phyloP scores from a whole-genome alignment of 2,329 filamentous ascomycete genomes.

The Coniochaeta ligniaria region DNA sequence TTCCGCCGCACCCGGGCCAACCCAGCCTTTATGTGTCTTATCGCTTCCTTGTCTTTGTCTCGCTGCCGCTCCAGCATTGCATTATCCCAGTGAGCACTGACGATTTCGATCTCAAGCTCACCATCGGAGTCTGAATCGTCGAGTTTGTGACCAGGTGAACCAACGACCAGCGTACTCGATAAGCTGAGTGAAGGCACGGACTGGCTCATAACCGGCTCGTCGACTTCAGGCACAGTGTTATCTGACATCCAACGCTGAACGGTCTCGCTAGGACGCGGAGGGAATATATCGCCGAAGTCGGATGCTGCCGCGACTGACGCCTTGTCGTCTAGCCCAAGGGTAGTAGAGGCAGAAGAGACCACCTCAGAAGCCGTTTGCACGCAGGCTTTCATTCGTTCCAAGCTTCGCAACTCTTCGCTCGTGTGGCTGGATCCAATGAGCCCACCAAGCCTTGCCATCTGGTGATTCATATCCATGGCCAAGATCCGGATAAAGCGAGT shows the following conservation, averaged over 20 bases:
- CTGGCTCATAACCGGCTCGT: not conserved
- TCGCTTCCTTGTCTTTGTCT: not conserved
- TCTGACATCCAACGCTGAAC: not conserved
- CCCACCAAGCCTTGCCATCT: not conserved
- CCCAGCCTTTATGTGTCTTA: not conserved
- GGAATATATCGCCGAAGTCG: not conserved
- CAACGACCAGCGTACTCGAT: not conserved
- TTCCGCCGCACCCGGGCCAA: not conserved
- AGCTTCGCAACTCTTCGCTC: not conserved
- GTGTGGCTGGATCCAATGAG: not conserved
- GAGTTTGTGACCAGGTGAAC: not conserved
- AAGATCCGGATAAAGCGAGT: not conserved
- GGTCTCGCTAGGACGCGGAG: not conserved
- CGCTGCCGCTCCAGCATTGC: not conserved
- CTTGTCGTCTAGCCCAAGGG: not conserved
- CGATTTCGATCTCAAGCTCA: not conserved
- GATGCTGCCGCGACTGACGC: not conserved
- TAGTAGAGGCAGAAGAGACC: not conserved
- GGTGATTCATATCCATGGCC: not conserved
- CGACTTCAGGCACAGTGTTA: not conserved
- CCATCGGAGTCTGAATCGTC: not conserved
- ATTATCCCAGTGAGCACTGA: not conserved
- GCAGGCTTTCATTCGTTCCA: not conserved
- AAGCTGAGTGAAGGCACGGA: not conserved
- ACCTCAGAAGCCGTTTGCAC: not conserved